Base-by-base conservation (phyloP, 2,329 filamentous ascomycete species). In the Clarireedia paspali region DNA sequence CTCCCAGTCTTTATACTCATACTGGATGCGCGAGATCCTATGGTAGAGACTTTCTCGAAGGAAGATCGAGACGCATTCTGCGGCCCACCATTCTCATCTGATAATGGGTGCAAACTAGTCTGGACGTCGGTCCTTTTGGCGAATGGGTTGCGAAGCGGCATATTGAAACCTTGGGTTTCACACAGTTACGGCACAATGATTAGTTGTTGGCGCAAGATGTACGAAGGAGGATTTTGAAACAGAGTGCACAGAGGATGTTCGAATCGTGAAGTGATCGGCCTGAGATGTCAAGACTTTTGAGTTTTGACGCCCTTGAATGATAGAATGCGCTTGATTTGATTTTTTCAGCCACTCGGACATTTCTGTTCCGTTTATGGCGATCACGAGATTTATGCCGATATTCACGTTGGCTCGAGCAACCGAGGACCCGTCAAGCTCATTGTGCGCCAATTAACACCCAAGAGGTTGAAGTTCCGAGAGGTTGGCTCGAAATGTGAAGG, bases 121-220 rank as follows among this genome's bases (percentile, higher is more conserved):
- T 60, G 57, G 27, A 61, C 60, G 24, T 67, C 80, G 53, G 79
- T 73, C 53, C 82, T 84, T 65, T 81, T 81, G 55, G 79, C 74
- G 68, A 90, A 87, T 30, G 85, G 83, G 70, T 89, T 90, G 63
- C 87, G 84, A 50, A 42, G 54, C n/a, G 46, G 40, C 30, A 47
- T 51, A 14, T 50, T 55, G 27, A 17, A 36, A 12, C 24, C 36
- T 44, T 15, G 24, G 14, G 20, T 15, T 42, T 44, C n/a, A 44
- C 27, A 39, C 47, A 38, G 44, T 55, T 45, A 55, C 26, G 38
- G 38, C 17, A 55, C 50, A 45, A 20, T 9, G 44, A 55, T 55
- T 27, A 50, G 44, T 55, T 27, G 47, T 50, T 40, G 50, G 49
- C 50, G 4, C 15, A 55, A 36, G 26, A 39, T 40, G n/a, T 36